Evolutionary conservation across 2,329 filamentous ascomycete species (phyloP).

Genomic region (Paracamarosporium sp.): DNA sequence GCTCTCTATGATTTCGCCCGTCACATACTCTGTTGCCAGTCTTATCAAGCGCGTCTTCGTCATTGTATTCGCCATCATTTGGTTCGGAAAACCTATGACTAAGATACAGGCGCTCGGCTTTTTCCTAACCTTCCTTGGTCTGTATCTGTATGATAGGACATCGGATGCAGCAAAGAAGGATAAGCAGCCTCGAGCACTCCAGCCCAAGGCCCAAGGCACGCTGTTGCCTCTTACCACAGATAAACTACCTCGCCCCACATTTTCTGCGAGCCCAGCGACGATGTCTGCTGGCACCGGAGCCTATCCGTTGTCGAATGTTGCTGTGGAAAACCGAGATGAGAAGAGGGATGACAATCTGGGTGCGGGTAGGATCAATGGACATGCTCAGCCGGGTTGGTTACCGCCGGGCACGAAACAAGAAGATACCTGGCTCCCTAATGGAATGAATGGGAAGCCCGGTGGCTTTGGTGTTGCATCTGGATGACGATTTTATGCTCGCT

Average conservation of each 20-base stretch:
- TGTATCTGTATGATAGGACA: constrained; percentile 95
- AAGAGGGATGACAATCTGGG: constrained; percentile 65
- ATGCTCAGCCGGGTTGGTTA: constrained; percentile 64
- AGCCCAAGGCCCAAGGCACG: constrained; percentile 67
- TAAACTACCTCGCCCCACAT: constrained; percentile 28
- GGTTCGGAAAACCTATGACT: constrained; percentile 93
- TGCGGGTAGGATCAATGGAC: constrained; percentile 47
- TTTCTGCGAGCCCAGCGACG: constrained; percentile 50
- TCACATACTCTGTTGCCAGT: constrained; percentile 95
- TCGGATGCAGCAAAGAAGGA: constrained; percentile 89
- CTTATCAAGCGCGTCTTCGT: constrained; percentile 98
- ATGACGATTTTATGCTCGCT: constrained; percentile 7
- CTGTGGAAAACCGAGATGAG: constrained; percentile 50
- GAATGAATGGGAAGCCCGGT: constrained; percentile 27
- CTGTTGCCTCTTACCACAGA: constrained; percentile 69
- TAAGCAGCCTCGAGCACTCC: constrained; percentile 70
- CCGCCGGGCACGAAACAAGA: constrained; percentile 84
- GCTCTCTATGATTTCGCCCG: constrained; percentile 90
- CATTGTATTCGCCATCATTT: constrained; percentile 91
- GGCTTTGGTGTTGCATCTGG: constrained; percentile 34
- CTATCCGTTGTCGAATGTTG: constrained; percentile 28
- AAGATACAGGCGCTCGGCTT: constrained; percentile 84
- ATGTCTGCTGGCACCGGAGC: constrained; percentile 43
- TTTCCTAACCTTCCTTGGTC: constrained; percentile 83
- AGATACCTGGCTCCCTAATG: constrained; percentile 71